Evolutionary conservation across 2,329 filamentous ascomycete species (phyloP).

Genomic region (Penicillium frequentans): DNA sequence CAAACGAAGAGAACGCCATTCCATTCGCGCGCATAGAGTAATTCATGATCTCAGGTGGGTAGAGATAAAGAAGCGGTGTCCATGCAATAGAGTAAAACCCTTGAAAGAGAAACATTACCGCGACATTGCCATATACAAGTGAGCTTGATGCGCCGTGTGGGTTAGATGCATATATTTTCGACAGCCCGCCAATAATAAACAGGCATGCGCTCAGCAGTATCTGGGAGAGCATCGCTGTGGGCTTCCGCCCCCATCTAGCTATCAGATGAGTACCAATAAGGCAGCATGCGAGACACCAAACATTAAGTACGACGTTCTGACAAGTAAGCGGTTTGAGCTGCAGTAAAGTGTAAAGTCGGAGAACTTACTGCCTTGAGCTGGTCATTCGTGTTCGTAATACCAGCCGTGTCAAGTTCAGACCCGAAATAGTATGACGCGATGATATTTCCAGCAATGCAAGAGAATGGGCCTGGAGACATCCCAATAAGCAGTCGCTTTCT

Average conservation of each 20-base stretch:
- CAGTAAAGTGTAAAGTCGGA: background rate
- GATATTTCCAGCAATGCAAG: constrained; percentile 40
- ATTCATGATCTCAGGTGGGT: constrained; percentile 52
- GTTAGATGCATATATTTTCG: constrained; percentile 40
- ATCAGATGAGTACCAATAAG: constrained; percentile 47
- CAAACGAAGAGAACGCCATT: constrained; percentile 38
- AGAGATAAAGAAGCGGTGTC: constrained; percentile 52
- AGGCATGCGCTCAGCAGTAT: constrained; percentile 45
- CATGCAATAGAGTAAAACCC: constrained; percentile 53
- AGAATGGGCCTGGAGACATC: constrained; percentile 36
- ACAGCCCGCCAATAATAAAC: constrained; percentile 54
- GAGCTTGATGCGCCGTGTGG: constrained; percentile 18
- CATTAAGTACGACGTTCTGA: constrained; percentile 53
- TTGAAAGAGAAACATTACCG: constrained; percentile 54
- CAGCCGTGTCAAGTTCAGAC: constrained; percentile 46
- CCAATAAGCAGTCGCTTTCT: constrained; percentile 43
- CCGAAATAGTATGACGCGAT: constrained; percentile 47
- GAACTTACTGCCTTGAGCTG: constrained; percentile 42
- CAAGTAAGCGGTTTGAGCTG: background rate
- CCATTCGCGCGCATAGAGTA: constrained; percentile 53
- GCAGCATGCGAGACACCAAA: constrained; percentile 48
- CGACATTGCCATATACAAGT: constrained; percentile 47
- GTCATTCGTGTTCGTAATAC: constrained; percentile 43
- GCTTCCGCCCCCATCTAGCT: constrained; percentile 47
- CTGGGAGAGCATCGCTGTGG: constrained; percentile 44